Percentiles rank a stretch among this genome's conserved stretches.
Evolutionary conservation across 2,329 filamentous ascomycete species (phyloP).

Genomic region (Simplicillium aogashimaense): DNA sequence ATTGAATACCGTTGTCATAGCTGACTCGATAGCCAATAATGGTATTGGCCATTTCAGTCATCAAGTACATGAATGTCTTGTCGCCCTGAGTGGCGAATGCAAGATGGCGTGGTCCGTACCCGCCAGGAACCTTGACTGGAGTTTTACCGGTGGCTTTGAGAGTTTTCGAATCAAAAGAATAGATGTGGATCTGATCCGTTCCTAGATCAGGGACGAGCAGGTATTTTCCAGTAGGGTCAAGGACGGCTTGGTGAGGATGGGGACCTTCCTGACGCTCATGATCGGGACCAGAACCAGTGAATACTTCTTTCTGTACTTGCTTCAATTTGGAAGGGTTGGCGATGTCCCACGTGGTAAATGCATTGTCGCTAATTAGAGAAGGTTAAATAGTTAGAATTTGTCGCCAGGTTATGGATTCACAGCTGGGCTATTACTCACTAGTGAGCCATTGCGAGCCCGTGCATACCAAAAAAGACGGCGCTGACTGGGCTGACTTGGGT

Average conservation of each 20-base stretch:
- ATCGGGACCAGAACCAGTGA: conserved; percentile 25
- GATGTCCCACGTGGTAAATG: conserved; percentile 34
- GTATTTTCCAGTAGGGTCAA: conserved; percentile 56
- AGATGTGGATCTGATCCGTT: conserved; percentile 50
- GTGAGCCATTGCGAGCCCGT: conserved; percentile 30
- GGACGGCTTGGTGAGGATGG: conserved; percentile 54
- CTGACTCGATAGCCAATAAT: conserved; percentile 46
- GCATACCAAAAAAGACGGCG: conserved; percentile 30
- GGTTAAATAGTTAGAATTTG: conserved; percentile 7
- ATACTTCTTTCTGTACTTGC: conserved; percentile 27
- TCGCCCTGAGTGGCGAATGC: conserved; percentile 39
- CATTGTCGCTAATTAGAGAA: conserved; percentile 25
- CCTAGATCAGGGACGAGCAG: conserved; percentile 58
- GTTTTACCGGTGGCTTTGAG: conserved; percentile 26
- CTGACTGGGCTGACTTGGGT: conserved; percentile 33
- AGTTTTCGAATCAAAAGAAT: conserved; percentile 33
- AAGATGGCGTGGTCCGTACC: conserved; percentile 56
- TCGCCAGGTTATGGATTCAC: background rate
- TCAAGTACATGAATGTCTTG: conserved; percentile 47
- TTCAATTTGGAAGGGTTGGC: conserved; percentile 24
- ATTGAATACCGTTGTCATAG: conserved; percentile 36
- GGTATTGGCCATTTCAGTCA: conserved; percentile 48
- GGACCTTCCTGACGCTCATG: conserved; percentile 42
- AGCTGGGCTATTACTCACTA: conserved; percentile 27
- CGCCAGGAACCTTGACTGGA: conserved; percentile 33